Conservation (phyloP, 2,329 filamentous ascomycete species). For the Ambrosiella xylebori region DNA sequence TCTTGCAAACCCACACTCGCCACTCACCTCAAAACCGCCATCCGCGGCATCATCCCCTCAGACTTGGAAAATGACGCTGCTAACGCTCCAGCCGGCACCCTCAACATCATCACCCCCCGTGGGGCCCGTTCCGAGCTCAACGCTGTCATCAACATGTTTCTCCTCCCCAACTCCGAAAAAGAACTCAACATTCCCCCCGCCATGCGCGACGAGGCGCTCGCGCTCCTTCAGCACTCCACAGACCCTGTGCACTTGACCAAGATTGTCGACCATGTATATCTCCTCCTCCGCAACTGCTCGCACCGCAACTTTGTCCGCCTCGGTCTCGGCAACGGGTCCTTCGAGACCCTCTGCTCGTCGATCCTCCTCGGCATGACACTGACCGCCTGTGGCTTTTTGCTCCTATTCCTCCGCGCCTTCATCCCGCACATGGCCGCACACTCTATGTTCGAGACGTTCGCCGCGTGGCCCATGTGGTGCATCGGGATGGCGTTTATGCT, state of each 20-base stretch:
- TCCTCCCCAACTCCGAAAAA: conserved; percentile 25
- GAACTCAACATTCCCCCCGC: conserved; percentile 30
- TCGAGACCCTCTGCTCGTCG: conserved; percentile 31
- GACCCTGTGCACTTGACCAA: conserved; percentile 25
- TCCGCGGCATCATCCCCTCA: conserved; percentile 13
- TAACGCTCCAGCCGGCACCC: conserved; percentile 10
- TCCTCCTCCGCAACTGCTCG: conserved; percentile 30
- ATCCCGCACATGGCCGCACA: conserved; percentile 23
- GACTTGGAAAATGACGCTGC: conserved; percentile 9
- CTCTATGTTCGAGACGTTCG: conserved; percentile 25
- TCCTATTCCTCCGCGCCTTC: conserved; percentile 25
- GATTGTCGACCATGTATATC: conserved; percentile 29
- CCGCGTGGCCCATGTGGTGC: conserved; percentile 29
- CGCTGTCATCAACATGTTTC: conserved; percentile 25
- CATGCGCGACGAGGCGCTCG: conserved; percentile 24
- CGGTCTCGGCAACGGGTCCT: conserved; percentile 34
- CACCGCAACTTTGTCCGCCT: conserved; percentile 34
- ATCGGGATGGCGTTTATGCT: conserved; percentile 27
- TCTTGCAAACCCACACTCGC: conserved; percentile 11
- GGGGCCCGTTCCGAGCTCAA: conserved; percentile 20
- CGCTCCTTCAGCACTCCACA: conserved; percentile 20
- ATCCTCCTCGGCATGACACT: conserved; percentile 27
- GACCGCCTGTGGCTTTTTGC: conserved; percentile 24
- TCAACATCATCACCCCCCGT: conserved; percentile 12
- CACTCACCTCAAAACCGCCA: conserved; percentile 16